Base-by-base conservation (phyloP, 257 asterid genomes). In the Jacaranda copaia region DNA sequence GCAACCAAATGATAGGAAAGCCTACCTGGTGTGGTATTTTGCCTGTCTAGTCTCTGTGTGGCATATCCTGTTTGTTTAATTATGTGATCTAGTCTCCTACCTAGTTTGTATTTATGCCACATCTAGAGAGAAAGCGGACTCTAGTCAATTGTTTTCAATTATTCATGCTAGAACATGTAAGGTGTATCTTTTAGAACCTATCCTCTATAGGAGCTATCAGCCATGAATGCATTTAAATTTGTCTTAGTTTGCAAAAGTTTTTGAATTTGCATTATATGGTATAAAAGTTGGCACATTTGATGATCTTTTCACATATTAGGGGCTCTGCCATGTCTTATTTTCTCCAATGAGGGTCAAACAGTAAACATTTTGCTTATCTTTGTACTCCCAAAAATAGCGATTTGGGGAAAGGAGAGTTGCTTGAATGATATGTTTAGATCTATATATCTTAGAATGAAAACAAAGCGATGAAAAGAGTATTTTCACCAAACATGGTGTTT, bases 61-160 rank as follows among this genome's bases (percentile, higher is more conserved):
- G n/a, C 18, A 16, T 25, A 53, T 36, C 19, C 5, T 5, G 36
- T 38, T 65, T 35, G 7, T 51, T 32, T 36, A 51, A 9, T 51
- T 70, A 32, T 52, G 32, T 52, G 75, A 11, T 53, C 36, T 53
- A 9, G 64, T 39, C 46, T 39, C 38, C 77, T 55, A 35, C 32
- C 20, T 51, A 13, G 43, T 42, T 14, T 64, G 11, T 46, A 55
- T 55, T 32, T 65, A 18, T 57, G 38, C 19, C 16, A 8, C 8
- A 25, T 56, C 32, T 25, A 25, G 32, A 67, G 73, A 35, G 15
- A 36, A 40, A 15, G 32, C 45, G 55, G 46, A 38, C 69, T 45
- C 59, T 5, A 25, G 20, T 55, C 25, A 3, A 19, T 53, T 40
- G 12, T 43, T 42, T 56, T 57, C 32, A 6, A 53, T n/a, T 58